phyloP scores from a whole-genome alignment of 306 rosid genomes.

The Trifolium dubium region DNA sequence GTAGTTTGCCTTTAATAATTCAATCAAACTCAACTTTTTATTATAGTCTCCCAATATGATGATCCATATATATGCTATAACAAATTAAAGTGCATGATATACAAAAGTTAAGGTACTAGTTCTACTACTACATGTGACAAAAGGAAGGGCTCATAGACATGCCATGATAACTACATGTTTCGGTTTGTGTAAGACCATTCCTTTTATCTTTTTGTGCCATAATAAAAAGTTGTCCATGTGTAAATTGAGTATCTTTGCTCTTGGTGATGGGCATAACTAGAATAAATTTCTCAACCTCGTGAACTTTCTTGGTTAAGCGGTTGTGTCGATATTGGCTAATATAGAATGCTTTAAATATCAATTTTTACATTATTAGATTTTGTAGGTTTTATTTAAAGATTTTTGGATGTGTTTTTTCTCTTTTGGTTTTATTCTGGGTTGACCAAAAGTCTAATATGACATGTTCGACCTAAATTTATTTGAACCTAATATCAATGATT shows the following conservation, averaged over 20 bases:
- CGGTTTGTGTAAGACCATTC: slow-evolving; percentile 8
- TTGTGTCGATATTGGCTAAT: no score
- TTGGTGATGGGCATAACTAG: slow-evolving; percentile 1
- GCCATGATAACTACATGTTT: slow-evolving; percentile 49
- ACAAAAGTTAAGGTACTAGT: not conserved
- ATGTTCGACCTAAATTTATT: no score
- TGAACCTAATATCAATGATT: no score
- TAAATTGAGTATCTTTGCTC: not conserved
- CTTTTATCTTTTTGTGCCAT: slow-evolving; percentile 15
- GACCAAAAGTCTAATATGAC: no score
- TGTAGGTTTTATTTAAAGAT: no score
- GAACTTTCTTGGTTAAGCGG: not conserved
- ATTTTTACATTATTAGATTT: no score
- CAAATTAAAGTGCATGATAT: not conserved
- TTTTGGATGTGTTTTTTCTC: no score
- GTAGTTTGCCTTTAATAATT: slow-evolving; percentile 38
- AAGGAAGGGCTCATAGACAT: slow-evolving; percentile 26
- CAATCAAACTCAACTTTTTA: slow-evolving; percentile 22
- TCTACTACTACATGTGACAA: slow-evolving; percentile 33
- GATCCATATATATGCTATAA: slow-evolving; percentile 22
- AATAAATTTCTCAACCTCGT: not conserved
- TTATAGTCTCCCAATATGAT: slow-evolving; percentile 13
- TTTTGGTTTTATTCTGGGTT: no score
- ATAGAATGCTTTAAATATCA: no score
- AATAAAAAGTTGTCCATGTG: not conserved